Percentiles rank a stretch among this genome's conserved stretches.
phyloP scores from a whole-genome alignment of 2,329 filamentous ascomycete genomes.

The Colletotrichum liriopes region DNA sequence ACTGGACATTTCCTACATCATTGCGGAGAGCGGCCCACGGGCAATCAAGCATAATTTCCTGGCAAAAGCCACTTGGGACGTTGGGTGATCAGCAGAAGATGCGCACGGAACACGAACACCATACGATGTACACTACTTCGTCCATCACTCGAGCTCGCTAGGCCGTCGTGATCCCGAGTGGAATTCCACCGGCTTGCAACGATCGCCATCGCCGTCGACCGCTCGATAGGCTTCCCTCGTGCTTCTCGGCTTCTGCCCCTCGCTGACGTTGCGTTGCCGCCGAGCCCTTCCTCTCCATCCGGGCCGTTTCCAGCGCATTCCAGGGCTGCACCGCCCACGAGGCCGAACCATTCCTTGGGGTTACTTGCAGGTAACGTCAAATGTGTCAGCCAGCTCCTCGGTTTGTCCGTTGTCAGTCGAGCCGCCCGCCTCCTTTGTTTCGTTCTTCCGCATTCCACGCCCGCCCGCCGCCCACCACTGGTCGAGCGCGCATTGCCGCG shows the following conservation, averaged over 20 bases:
- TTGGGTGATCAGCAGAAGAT: slow-evolving; percentile 24
- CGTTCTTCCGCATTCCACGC: slow-evolving; percentile 23
- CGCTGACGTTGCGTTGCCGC: slow-evolving; percentile 14
- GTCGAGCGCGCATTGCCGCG: not conserved
- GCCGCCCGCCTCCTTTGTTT: slow-evolving; percentile 15
- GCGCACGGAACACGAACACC: slow-evolving; percentile 9
- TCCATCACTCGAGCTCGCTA: not conserved
- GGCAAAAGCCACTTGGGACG: slow-evolving; percentile 9
- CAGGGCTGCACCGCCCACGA: slow-evolving; percentile 27
- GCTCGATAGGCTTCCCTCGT: not conserved
- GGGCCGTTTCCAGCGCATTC: slow-evolving; percentile 37
- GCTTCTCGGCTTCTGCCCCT: too few species aligned
- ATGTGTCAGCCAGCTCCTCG: slow-evolving; percentile 24
- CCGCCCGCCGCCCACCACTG: not conserved
- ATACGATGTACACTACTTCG: not conserved
- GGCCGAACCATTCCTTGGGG: slow-evolving; percentile 20
- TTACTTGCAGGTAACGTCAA: slow-evolving; percentile 13
- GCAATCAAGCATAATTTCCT: slow-evolving; percentile 28
- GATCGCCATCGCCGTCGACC: slow-evolving; percentile 12
- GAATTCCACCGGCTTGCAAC: slow-evolving; percentile 20
- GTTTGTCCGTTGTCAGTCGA: slow-evolving; percentile 4
- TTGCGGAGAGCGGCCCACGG: slow-evolving; percentile 19
- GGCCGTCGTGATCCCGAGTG: slow-evolving; percentile 1
- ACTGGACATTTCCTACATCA: slow-evolving; percentile 13
- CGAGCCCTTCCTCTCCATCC: slow-evolving; percentile 5